phyloP scores from a whole-genome alignment of 1,284 basidiomycete species.

The Sporisorium iseilematis-ciliati region DNA sequence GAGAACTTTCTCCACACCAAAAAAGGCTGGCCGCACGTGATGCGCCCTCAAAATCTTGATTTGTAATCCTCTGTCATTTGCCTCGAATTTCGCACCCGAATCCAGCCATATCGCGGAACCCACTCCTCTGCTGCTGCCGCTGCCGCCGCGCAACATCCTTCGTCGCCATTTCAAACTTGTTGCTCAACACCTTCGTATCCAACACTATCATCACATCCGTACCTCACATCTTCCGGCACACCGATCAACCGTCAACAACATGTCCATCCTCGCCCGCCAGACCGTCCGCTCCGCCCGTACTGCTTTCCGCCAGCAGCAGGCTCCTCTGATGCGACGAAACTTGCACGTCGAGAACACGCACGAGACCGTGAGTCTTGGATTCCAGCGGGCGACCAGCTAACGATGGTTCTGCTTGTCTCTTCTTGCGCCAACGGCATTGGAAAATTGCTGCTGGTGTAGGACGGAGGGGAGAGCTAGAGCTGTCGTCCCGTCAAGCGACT shows the following conservation, averaged over 20 bases:
- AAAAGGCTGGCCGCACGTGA: slow-evolving; percentile 28
- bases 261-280: slow-evolving; percentile 58
- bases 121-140: background rate
- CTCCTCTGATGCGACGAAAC: slow-evolving; percentile 54
- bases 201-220: slow-evolving; percentile 2
- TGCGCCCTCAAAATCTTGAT: slow-evolving; percentile 5
- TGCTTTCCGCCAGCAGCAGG: slow-evolving; percentile 55
- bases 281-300: slow-evolving; percentile 56
- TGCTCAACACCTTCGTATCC: slow-evolving; percentile 1
- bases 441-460: background rate
- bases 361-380: slow-evolving; percentile 60
- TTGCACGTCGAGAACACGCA: slow-evolving; percentile 68
- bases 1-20: slow-evolving; percentile 26
- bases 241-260: slow-evolving; percentile 15
- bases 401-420: background rate
- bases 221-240: background rate
- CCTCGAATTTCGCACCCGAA: slow-evolving; percentile 36
- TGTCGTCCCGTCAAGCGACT: too few relatives aligned
- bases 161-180: slow-evolving; percentile 24
- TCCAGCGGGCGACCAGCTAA: background rate
- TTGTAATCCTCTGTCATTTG: slow-evolving; percentile 25
- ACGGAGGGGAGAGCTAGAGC: too few relatives aligned
- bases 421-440: background rate
- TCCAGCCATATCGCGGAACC: slow-evolving; percentile 16
- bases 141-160: background rate